phyloP scores from a whole-genome alignment of 2,329 filamentous ascomycete species.

The Fusarium circinatum region DNA sequence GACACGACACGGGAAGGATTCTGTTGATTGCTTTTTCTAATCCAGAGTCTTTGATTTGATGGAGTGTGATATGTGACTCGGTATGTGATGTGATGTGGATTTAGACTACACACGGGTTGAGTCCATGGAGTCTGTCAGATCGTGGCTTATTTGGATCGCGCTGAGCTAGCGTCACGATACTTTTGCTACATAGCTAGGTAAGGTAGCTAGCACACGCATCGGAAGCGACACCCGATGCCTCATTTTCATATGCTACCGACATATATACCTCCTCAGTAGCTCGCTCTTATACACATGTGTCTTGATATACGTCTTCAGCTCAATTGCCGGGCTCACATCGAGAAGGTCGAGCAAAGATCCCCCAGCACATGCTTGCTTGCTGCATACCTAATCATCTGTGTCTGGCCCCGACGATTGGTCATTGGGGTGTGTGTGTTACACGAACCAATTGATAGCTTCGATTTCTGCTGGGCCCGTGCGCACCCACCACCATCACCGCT shows the following conservation, averaged over 20 bases:
- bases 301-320: not conserved
- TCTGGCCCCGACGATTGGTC: not conserved
- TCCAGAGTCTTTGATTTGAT: not conserved
- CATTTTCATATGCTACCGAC: constrained; percentile 3
- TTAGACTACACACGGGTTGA: not conserved
- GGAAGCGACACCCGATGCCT: not conserved
- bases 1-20: not conserved
- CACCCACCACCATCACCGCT: constrained; percentile 31
- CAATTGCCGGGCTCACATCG: constrained; percentile 5
- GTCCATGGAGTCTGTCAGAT: not conserved
- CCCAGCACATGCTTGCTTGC: not conserved
- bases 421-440: not conserved
- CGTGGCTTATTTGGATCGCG: not conserved
- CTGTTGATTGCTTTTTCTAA: not conserved
- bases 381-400: not conserved
- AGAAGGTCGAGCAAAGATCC: constrained; percentile 9
- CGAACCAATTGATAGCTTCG: not conserved
- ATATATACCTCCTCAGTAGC: not conserved
- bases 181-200: too few species aligned
- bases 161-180: not conserved
- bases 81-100: not conserved
- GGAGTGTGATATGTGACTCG: not conserved
- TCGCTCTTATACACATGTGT: not conserved
- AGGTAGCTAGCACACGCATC: not conserved
- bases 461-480: constrained; percentile 3